These are phyloP conservation scores for Boletus reticulatus DNA, from an alignment of 768 basidiomycete species.

Conservation along the genomic window DNA sequence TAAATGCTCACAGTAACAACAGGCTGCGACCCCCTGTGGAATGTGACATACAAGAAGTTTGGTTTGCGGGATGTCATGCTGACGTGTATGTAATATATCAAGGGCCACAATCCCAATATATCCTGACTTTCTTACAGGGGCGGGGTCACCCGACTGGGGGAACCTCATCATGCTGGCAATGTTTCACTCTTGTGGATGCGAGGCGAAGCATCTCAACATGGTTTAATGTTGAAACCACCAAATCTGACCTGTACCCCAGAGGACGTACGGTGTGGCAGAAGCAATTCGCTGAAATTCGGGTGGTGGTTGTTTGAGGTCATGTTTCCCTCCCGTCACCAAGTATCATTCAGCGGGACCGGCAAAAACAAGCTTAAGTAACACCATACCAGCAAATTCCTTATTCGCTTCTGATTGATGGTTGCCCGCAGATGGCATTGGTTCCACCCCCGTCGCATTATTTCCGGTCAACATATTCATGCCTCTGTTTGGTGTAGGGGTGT, in stretches of 20 bases:
- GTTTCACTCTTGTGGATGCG: background rate
- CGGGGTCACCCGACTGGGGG: background rate
- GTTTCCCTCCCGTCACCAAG: background rate
- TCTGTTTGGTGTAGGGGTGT: background rate
- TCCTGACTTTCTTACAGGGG: background rate
- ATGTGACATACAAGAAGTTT: background rate
- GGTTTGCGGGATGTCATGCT: slow-evolving; percentile 1
- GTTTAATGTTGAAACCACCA: background rate
- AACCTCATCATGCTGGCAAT: slow-evolving; percentile 1
- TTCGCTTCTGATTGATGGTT: background rate
- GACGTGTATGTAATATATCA: background rate
- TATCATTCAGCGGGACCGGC: too few relatives aligned
- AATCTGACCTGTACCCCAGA: background rate
- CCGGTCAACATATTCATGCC: background rate
- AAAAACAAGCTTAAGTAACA: background rate
- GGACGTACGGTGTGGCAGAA: background rate
- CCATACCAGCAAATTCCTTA: background rate
- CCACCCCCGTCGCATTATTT: background rate
- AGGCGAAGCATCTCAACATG: background rate
- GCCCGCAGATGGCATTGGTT: background rate
- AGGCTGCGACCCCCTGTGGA: background rate
- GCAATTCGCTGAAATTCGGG: background rate
- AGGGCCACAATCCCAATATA: background rate
- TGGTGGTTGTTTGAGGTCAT: background rate
- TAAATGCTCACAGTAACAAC: background rate